Evolutionary conservation across 2,329 filamentous ascomycete species (phyloP), one percentile per base, ranked within the genome.

Genomic region (Lachnellula subtilissima): DNA sequence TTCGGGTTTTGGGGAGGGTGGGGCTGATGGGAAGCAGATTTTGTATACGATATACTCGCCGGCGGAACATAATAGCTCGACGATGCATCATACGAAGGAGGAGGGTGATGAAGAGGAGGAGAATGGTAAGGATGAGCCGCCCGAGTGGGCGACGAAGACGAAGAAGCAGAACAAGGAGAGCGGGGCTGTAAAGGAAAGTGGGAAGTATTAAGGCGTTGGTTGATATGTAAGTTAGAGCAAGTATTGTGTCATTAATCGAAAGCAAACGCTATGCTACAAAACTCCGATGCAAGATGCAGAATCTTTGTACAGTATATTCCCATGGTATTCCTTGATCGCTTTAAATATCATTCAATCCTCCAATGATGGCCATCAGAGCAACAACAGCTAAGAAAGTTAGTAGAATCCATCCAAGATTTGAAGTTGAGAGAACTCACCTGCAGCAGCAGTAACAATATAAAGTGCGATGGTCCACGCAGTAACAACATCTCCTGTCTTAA

Each of bases 41-140:
- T 67, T 87, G 39, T 80, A 86, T 50, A 86, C 83, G 0, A 78
- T 86, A 5, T 87, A 86, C 67, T 77, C 77, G 12, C 83, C 83
- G 0, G 83, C 82, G 0, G 83, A 87, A 70, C 83, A 87, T 67
- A 75, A 80, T 56, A 73, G 81, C 3, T 78, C 74, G 12, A 81
- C 79, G 2, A 79, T 86, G 50, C 84, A 87, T 65, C 74, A 78
- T 71, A 84, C 80, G 0, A 86, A 86, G 69, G 82, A 82, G 60
- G 75, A 85, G 64, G 83, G 81, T 0, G 83, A 86, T 60, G 75
- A 78, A 66, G 80, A 82, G 60, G 83, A 86, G 63, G 83, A 85
- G 25, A 78, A 78, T 5, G 83, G 80, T 0, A 76, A 77, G 53
- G 83, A 86, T 69, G 81, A 81, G 66, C 76, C 83, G 37, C 82